Evolutionary conservation across 305 asterid species (phyloP).

Genomic region (Fraxinus velutina): DNA sequence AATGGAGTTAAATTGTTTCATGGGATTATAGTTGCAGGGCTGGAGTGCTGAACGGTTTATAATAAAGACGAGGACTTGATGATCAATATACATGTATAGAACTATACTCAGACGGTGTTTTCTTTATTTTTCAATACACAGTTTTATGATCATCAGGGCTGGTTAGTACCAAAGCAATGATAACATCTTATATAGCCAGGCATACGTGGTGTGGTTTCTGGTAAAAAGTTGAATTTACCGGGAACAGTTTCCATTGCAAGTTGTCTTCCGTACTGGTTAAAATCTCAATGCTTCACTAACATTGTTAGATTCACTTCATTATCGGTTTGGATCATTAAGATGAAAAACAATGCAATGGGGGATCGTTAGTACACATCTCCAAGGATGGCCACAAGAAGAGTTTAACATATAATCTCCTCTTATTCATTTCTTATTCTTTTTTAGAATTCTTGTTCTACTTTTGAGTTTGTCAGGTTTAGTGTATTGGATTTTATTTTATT

Average conservation of each 20-base stretch:
- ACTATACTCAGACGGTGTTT: background rate
- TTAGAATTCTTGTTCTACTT: background rate
- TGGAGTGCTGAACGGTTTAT: background rate
- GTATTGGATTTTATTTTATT: background rate
- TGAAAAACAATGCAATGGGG: background rate
- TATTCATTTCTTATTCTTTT: background rate
- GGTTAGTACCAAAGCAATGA: background rate
- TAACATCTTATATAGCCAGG: background rate
- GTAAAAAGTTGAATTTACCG: background rate
- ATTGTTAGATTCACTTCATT: background rate
- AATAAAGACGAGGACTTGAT: background rate
- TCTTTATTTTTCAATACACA: background rate
- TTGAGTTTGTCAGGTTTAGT: background rate
- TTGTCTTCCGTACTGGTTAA: background rate
- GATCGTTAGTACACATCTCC: background rate
- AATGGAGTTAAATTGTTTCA: background rate
- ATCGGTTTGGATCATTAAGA: background rate
- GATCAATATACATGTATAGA: background rate
- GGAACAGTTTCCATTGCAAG: background rate
- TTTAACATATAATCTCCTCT: background rate
- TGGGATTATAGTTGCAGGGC: background rate
- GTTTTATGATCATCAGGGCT: background rate
- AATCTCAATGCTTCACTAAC: background rate
- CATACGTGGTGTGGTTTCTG: background rate
- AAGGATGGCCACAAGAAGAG: background rate